phyloP scores from a whole-genome alignment of 73 alveolate genomes.

The Paramecium pentaurelia region DNA sequence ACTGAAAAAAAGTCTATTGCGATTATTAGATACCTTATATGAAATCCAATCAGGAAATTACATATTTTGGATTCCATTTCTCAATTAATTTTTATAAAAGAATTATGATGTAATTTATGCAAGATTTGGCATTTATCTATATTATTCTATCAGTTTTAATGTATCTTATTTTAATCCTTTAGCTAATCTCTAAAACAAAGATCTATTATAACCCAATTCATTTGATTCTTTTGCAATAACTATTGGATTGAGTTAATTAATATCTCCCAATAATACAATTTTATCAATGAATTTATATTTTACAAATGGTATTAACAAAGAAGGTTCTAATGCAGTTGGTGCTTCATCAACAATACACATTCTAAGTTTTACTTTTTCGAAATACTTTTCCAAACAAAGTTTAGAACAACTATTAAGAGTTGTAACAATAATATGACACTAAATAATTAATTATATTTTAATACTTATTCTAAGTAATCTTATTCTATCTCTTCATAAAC shows the following conservation, averaged over 20 bases:
- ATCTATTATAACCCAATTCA: background rate
- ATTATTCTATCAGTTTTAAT: background rate
- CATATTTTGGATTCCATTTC: background rate
- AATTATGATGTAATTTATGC: background rate
- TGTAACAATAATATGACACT: background rate
- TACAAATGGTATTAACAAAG: background rate
- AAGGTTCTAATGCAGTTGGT: constrained; percentile 31
- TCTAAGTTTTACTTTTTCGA: background rate
- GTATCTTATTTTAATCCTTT: background rate
- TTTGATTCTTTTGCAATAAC: background rate
- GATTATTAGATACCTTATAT: background rate
- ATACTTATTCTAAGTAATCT: background rate
- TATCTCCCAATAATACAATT: background rate
- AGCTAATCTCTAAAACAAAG: background rate
- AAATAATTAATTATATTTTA: background rate
- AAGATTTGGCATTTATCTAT: constrained; percentile 9
- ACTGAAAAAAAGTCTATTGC: background rate
- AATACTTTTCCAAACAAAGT: background rate
- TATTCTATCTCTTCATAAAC: background rate
- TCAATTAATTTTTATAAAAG: background rate
- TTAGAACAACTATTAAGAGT: background rate
- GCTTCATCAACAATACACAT: constrained; percentile 21
- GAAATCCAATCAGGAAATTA: background rate
- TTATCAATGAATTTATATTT: background rate
- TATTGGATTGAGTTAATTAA: background rate